Conservation (phyloP, 2,329 filamentous ascomycete genomes). For the Alternaria consortialis region DNA sequence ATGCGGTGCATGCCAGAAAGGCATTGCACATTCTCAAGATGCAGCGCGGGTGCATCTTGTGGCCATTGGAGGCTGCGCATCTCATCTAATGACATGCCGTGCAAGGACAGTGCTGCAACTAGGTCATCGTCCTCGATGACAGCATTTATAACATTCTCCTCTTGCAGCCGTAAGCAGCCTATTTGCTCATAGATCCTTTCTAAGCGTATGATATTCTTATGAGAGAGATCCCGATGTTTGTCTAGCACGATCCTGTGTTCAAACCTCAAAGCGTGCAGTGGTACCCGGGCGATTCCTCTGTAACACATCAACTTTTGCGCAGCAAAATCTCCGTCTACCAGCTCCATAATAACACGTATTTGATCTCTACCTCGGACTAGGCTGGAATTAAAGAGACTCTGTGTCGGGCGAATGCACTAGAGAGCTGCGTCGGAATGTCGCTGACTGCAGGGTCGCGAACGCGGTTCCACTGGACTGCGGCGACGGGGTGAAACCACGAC, state of each 20-base stretch:
- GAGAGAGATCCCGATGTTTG: constrained; percentile 11
- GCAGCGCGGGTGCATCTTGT: constrained; percentile 19
- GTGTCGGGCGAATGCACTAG: background rate
- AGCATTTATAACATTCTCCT: constrained; percentile 32
- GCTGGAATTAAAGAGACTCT: constrained; percentile 3
- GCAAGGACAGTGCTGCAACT: constrained; percentile 12
- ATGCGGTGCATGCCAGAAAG: constrained; percentile 27
- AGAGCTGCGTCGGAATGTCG: background rate
- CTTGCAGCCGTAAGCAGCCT: constrained; percentile 18
- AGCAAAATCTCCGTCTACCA: constrained; percentile 8
- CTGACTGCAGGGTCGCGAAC: constrained; percentile 4
- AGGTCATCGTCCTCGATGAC: constrained; percentile 20
- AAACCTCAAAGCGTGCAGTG: constrained; percentile 17
- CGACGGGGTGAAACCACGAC: constrained; percentile 1
- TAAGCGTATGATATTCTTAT: constrained; percentile 8
- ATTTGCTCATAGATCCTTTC: constrained; percentile 15
- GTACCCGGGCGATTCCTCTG: constrained; percentile 9
- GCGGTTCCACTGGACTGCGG: constrained; percentile 7
- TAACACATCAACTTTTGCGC: constrained; percentile 12
- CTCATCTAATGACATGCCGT: constrained; percentile 9
- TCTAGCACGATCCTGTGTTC: constrained; percentile 1
- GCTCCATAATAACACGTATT: constrained; percentile 1
- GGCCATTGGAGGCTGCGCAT: constrained; percentile 13
- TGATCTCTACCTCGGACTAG: background rate
- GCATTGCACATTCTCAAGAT: constrained; percentile 22